These are phyloP conservation scores for Lathyrus tuberosus DNA, from an alignment of 306 rosid genomes.

Conservation along the genomic window DNA sequence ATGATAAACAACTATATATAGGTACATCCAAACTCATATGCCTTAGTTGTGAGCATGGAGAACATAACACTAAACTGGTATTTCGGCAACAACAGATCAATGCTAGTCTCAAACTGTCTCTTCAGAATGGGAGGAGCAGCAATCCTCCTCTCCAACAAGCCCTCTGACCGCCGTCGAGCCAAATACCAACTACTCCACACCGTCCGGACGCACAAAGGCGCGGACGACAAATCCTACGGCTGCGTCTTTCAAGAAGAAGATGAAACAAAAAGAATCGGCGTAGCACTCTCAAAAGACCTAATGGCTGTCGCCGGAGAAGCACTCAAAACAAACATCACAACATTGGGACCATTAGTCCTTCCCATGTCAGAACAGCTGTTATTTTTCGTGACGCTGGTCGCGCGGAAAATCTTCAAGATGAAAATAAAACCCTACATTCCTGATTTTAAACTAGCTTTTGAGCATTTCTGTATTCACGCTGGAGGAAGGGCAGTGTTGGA, in stretches of 20 bases:
- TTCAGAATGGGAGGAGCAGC: constrained; percentile 19
- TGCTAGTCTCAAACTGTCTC: constrained; percentile 39
- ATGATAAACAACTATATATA: constrained; percentile 19
- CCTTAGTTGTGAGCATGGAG: constrained; percentile 94
- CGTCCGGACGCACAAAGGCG: neutral
- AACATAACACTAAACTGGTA: constrained; percentile 93
- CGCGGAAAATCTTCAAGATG: constrained; percentile 6
- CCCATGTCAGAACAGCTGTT: constrained; percentile 1
- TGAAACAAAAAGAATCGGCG: neutral
- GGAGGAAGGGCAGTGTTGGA: constrained; percentile 6
- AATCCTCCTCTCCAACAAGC: neutral
- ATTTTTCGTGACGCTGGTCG: neutral
- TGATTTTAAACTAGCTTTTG: constrained; percentile 6
- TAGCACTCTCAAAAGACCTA: constrained; percentile 10
- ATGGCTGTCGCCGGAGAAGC: constrained; percentile 19
- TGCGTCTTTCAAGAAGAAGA: constrained; percentile 22
- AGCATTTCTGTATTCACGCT: constrained; percentile 9
- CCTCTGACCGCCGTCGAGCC: neutral
- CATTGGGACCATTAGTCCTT: constrained; percentile 9
- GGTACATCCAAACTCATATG: constrained; percentile 87
- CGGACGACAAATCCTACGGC: constrained; percentile 5
- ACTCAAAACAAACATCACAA: constrained; percentile 12
- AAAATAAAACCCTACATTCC: constrained; percentile 10
- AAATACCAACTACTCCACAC: constrained; percentile 17
- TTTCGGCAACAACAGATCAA: constrained; percentile 85